These are phyloP conservation scores for Daldinia loculata DNA, from an alignment of 495 filamentous ascomycete species.

Conservation along the genomic window DNA sequence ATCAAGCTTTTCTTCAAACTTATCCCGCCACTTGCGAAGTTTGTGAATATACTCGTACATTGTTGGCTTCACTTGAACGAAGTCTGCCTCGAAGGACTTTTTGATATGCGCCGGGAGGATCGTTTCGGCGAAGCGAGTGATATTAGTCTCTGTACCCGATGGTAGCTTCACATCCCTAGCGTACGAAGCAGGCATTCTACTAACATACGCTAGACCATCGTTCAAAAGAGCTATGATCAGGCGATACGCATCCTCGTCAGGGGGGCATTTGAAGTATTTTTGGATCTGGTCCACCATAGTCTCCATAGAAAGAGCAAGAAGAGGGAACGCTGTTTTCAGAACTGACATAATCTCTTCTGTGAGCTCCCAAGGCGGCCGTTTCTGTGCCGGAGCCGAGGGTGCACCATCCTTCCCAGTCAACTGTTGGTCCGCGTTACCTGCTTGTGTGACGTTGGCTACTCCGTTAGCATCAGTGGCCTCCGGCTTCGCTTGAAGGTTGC, in stretches of 20 bases:
- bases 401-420: constrained; percentile 40
- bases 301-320: constrained; percentile 97
- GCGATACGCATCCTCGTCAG: constrained; percentile 96
- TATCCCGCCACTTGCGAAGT: constrained; percentile 93
- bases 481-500: constrained; percentile 49
- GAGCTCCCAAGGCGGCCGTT: constrained; percentile 91
- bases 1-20: constrained; percentile 97
- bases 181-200: constrained; percentile 83
- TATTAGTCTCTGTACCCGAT: constrained; percentile 89
- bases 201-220: constrained; percentile 88
- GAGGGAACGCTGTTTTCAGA: constrained; percentile 93
- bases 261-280: constrained; percentile 98
- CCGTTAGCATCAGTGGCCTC: constrained; percentile 58
- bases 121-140: constrained; percentile 94
- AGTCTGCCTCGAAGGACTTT: constrained; percentile 93
- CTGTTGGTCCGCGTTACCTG: constrained; percentile 48
- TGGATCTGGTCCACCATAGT: constrained; percentile 98
- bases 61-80: constrained; percentile 90
- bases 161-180: constrained; percentile 92
- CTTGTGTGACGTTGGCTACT: constrained; percentile 45
- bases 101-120: constrained; percentile 93
- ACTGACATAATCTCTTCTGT: constrained; percentile 93
- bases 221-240: constrained; percentile 97
- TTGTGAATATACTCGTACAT: constrained; percentile 99
- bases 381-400: constrained; percentile 59